Evolutionary conservation across 78 protist genomes (phyloP), one percentile per base, ranked within the genome.

Genomic region (Dictyostelium purpureum): DNA sequence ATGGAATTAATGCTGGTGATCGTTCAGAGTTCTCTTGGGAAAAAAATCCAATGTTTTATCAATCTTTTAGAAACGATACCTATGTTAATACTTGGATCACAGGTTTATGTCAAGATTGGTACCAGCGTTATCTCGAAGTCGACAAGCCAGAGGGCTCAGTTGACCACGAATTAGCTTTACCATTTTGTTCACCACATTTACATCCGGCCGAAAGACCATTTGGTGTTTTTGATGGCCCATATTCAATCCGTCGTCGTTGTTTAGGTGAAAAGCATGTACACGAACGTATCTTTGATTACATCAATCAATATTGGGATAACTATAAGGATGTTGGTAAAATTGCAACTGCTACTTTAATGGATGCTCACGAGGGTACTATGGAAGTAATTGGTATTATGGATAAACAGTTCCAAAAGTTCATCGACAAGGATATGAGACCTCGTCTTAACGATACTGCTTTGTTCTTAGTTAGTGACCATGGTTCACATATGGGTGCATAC

Each of bases 31-130:
- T 63, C 18, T 16, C n/a, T 12, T 83, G 90, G 90, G 38, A 37
- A n/a, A 3, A n/a, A 0, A 42, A 56, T 37, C 90, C 90, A 57
- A 52, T 83, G 76, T 83, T 47, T 54, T 70, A 49, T 43, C 90
- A 83, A 42, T 83, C 90, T 12, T 83, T 54, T 75, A 51, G 90
- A 67, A 80, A 77, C n/a, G 94, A 89, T n/a, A 59, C 73, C 2
- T 89, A 89, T 61, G 47, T 77, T 6, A 89, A 73, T 1, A 33
- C 80, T 6, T 73, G 80, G 85, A 79, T 80, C 19, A 40, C 79
- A 38, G 88, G 81, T 16, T 43, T 45, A 42, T 89, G 94, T 52
- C 76, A 52, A 61, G 94, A 89, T 51, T 89, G 94, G 94, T 73
- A 70, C 47, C 43, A 28, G n/a, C 33, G 16, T 21, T 43, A 71